Evolutionary conservation across 169 alveolate species (phyloP).

Genomic region (Plasmodium inui): DNA sequence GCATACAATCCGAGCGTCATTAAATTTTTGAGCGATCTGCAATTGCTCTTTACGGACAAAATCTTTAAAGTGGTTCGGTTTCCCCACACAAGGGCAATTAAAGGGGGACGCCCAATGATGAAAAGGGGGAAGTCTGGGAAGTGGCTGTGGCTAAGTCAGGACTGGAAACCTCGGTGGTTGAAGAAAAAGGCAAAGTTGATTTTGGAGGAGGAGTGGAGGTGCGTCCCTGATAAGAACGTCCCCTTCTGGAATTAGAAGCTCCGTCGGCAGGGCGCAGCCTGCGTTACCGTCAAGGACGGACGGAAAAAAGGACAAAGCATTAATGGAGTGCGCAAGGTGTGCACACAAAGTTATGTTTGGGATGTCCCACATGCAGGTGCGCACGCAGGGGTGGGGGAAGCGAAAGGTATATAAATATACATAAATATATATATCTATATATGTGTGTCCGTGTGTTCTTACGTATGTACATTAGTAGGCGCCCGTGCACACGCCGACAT

Average conservation of each 20-base stretch:
- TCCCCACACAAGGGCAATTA: conserved; percentile 70
- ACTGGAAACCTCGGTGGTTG: conserved; percentile 77
- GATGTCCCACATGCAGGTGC: neutral
- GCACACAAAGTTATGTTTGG: neutral
- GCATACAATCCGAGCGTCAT: conserved; percentile 51
- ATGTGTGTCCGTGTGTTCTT: too few relatives aligned
- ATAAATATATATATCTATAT: too few relatives aligned
- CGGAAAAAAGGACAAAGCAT: neutral
- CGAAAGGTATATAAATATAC: neutral
- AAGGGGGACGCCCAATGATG: conserved; percentile 76
- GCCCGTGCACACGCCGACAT: neutral
- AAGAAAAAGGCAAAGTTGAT: conserved; percentile 49
- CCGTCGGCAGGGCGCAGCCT: neutral
- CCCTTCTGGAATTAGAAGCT: conserved; percentile 71
- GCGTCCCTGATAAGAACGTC: conserved; percentile 74
- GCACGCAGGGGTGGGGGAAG: neutral
- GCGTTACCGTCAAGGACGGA: neutral
- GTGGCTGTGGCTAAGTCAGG: conserved; percentile 76
- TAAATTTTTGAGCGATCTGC: conserved; percentile 39
- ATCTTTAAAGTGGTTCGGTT: conserved; percentile 39
- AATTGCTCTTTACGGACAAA: conserved; percentile 63
- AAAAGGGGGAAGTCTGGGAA: conserved; percentile 76
- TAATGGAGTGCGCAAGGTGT: neutral
- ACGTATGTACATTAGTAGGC: neutral
- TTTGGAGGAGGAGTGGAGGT: conserved; percentile 74